Evolutionary conservation across 1,139 yeast genomes (phyloP).

Genomic region (Pichia sp.): DNA sequence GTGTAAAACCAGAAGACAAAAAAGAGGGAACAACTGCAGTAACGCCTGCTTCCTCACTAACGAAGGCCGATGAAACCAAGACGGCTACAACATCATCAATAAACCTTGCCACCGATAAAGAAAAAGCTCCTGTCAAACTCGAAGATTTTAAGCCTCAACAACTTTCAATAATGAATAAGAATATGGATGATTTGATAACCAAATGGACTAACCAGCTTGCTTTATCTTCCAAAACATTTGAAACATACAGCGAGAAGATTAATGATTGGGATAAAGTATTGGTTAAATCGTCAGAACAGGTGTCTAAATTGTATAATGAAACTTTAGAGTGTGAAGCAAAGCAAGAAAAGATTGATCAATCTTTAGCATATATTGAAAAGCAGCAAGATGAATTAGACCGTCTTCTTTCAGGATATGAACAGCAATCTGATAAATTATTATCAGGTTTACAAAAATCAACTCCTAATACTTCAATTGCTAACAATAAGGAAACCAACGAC

Average conservation of each 20-base stretch:
- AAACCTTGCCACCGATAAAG: constrained; percentile 1
- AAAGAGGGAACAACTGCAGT: constrained; percentile 5
- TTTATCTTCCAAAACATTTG: constrained; percentile 64
- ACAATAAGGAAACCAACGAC: constrained; percentile 35
- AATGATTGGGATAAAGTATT: constrained; percentile 80
- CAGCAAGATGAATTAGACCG: constrained; percentile 90
- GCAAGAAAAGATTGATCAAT: constrained; percentile 81
- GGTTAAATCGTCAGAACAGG: constrained; percentile 80
- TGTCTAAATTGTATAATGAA: constrained; percentile 68
- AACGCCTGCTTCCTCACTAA: constrained; percentile 12
- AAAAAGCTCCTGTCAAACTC: constrained; percentile 26
- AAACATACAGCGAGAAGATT: constrained; percentile 66
- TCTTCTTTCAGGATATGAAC: constrained; percentile 76
- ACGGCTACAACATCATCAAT: constrained; percentile 2
- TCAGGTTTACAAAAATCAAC: constrained; percentile 20
- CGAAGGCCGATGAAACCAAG: constrained; percentile 15
- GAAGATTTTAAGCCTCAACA: constrained; percentile 57
- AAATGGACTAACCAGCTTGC: constrained; percentile 90
- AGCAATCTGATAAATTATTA: constrained; percentile 53
- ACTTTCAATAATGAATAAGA: constrained; percentile 78
- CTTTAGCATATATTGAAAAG: constrained; percentile 73
- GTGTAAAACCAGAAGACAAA: constrained; percentile 12
- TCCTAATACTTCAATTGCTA: constrained; percentile 3
- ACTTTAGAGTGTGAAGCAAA: constrained; percentile 78
- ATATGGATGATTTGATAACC: constrained; percentile 84